A percentile compares a stretch with the other conserved stretches of the same genome.
phyloP scores from a whole-genome alignment of 2,329 filamentous ascomycete genomes.

The Ophiosphaerella herpotricha region DNA sequence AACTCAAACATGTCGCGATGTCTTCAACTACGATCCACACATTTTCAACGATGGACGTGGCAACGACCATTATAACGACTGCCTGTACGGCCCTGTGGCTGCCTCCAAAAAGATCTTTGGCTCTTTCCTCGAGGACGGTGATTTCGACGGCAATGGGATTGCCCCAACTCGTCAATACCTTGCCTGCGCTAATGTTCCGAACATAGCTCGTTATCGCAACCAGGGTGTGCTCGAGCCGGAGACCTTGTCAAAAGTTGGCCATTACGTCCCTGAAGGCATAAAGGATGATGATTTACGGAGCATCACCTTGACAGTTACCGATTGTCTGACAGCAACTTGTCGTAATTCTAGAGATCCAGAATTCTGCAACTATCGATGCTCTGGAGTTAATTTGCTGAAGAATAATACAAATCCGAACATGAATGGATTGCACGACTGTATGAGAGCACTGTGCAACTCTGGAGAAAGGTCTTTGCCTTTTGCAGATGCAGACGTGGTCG shows the following conservation, averaged over 20 bases:
- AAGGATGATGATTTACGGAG: conserved; percentile 3
- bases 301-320: conserved; percentile 15
- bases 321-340: conserved; percentile 21
- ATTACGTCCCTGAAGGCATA: conserved; percentile 5
- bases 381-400: conserved; percentile 13
- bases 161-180: conserved; percentile 13
- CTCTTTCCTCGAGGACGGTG: conserved; percentile 4
- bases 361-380: conserved; percentile 7
- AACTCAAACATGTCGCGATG: neutral
- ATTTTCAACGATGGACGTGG: no score
- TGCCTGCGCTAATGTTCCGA: conserved; percentile 21
- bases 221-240: conserved; percentile 5
- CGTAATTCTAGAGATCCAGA: conserved; percentile 10
- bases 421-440: conserved; percentile 14
- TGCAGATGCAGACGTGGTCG: conserved; percentile 24
- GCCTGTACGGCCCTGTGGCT: neutral
- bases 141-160: conserved; percentile 8
- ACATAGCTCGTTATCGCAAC: conserved; percentile 10
- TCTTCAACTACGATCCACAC: neutral
- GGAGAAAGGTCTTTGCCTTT: conserved; percentile 14
- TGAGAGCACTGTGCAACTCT: conserved; percentile 12
- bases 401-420: conserved; percentile 18
- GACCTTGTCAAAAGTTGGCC: conserved; percentile 3
- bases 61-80: neutral
- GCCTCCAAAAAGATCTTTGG: conserved; percentile 4